Percentiles rank a stretch among this genome's conserved stretches.
phyloP scores from a whole-genome alignment of 306 rosid genomes.

The Abrus precatorius region DNA sequence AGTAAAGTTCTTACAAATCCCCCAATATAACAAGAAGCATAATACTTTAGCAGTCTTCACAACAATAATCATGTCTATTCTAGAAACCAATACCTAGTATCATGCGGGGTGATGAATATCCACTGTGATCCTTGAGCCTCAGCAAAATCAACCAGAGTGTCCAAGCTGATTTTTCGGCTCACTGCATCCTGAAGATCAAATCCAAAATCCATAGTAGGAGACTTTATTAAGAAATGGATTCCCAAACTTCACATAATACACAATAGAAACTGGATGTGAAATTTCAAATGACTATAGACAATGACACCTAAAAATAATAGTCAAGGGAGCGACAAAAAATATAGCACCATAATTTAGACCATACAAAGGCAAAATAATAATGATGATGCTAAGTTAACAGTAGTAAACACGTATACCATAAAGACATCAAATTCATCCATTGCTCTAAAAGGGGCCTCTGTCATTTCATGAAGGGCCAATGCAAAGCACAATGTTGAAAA shows the following conservation, averaged over 20 bases:
- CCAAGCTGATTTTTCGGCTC: constrained; percentile 92
- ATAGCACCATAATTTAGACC: background rate
- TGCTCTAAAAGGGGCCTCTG: constrained; percentile 94
- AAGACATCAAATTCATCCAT: constrained; percentile 99
- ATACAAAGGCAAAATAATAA: background rate
- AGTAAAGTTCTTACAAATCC: background rate
- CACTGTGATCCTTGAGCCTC: constrained; percentile 91
- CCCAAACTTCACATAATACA: background rate
- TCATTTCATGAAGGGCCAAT: constrained; percentile 93
- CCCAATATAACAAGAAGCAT: constrained; percentile 15
- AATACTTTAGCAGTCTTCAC: background rate
- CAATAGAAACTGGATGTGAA: background rate
- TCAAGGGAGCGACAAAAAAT: constrained; percentile 7
- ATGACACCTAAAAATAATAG: background rate
- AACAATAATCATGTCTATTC: constrained; percentile 22
- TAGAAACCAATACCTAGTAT: constrained; percentile 71
- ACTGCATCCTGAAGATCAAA: constrained; percentile 82
- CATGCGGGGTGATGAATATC: constrained; percentile 95
- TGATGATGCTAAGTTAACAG: background rate
- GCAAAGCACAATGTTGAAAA: constrained; percentile 95
- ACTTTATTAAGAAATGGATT: constrained; percentile 22
- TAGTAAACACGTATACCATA: constrained; percentile 66
- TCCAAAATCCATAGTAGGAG: constrained; percentile 28
- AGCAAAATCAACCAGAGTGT: constrained; percentile 87
- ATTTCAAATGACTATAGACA: background rate